Evolutionary conservation across 257 asterid genomes (phyloP).

Genomic region (Nicotiana sylvestris): DNA sequence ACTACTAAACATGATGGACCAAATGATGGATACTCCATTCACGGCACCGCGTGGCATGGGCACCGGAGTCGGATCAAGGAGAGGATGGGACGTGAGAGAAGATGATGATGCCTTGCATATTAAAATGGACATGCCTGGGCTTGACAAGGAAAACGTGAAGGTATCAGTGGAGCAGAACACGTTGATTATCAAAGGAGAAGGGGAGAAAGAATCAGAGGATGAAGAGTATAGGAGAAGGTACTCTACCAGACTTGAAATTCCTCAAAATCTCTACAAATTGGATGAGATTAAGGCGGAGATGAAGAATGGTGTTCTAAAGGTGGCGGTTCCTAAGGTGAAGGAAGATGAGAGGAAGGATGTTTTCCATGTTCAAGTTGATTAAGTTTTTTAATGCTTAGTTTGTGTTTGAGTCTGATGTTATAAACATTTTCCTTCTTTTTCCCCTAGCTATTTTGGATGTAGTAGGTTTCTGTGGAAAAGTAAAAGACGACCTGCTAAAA

Average conservation of each 20-base stretch:
- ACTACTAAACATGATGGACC: conserved; percentile 70
- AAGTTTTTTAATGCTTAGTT: background rate
- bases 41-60: background rate
- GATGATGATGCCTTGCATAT: conserved; percentile 26
- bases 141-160: conserved; percentile 42
- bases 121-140: conserved; percentile 45
- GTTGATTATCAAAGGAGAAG: conserved; percentile 32
- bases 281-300: conserved; percentile 41
- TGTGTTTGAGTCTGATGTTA: background rate
- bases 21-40: conserved; percentile 35
- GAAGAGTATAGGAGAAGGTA: conserved; percentile 26
- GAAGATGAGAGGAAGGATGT: conserved; percentile 38
- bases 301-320: conserved; percentile 45
- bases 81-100: conserved; percentile 41
- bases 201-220: conserved; percentile 24
- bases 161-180: conserved; percentile 35
- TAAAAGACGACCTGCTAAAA: background rate
- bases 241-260: conserved; percentile 32
- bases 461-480: background rate
- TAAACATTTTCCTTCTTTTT: background rate
- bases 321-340: conserved; percentile 35
- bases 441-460: background rate
- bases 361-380: conserved; percentile 18
- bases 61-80: background rate
- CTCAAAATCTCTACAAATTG: conserved; percentile 24